Percentiles rank a stretch among this genome's conserved stretches.
These are phyloP conservation scores for Citeromyces hawaiiensis DNA, from an alignment of 1,139 yeast genomes.

Conservation along the genomic window DNA sequence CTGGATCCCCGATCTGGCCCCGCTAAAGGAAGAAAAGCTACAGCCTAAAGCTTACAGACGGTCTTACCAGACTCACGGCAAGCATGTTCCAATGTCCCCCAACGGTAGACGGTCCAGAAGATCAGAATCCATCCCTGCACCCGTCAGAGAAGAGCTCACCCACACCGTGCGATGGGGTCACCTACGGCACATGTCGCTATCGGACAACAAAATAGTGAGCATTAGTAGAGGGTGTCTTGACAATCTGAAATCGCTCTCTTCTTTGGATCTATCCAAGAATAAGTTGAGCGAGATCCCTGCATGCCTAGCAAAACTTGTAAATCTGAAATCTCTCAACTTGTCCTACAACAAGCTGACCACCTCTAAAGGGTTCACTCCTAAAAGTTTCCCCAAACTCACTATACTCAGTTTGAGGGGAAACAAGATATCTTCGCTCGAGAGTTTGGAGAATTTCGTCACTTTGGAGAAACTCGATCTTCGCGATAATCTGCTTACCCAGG, in stretches of 20 bases:
- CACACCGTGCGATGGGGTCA: conserved; percentile 30
- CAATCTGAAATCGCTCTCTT: conserved; percentile 35
- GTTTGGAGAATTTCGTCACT: conserved; percentile 29
- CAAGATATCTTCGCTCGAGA: conserved; percentile 27
- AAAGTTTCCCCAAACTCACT: conserved; percentile 24
- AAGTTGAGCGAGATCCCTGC: conserved; percentile 32
- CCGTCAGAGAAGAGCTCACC: neutral
- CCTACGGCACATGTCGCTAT: conserved; percentile 41
- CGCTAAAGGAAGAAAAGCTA: neutral
- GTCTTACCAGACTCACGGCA: neutral
- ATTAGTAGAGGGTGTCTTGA: conserved; percentile 33
- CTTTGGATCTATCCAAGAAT: conserved; percentile 45
- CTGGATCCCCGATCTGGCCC: neutral
- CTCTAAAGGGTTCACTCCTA: conserved; percentile 24
- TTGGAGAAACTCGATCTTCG: conserved; percentile 47
- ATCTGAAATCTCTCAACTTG: conserved; percentile 40
- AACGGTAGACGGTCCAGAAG: neutral
- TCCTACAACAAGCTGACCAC: conserved; percentile 37
- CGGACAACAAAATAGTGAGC: conserved; percentile 37
- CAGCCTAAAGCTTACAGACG: neutral
- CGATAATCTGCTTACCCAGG: conserved; percentile 28
- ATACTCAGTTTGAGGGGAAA: conserved; percentile 45
- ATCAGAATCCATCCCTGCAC: neutral
- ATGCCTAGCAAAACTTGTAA: conserved; percentile 32
- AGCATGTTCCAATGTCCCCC: neutral